Evolutionary conservation across 345 rosid genomes (phyloP).

Genomic region (Punica granatum): DNA sequence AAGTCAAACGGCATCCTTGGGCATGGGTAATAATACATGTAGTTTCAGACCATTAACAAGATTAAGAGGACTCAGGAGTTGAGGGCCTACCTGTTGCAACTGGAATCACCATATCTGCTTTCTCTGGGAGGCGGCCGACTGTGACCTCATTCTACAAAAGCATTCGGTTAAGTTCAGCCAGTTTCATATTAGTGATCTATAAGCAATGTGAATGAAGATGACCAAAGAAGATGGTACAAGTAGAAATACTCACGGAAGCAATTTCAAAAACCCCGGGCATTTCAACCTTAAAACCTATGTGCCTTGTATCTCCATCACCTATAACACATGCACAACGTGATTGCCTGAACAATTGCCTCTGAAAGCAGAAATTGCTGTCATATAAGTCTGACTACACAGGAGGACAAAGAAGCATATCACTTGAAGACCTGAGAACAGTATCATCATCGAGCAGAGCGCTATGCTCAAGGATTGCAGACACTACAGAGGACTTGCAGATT

Average conservation of each 20-base stretch:
- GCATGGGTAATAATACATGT: background rate
- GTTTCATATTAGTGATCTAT: background rate
- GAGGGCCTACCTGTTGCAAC: slow-evolving; percentile 67
- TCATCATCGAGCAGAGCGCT: background rate
- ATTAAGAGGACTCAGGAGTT: background rate
- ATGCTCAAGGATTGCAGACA: background rate
- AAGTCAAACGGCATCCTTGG: background rate
- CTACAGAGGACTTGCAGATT: background rate
- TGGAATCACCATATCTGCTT: slow-evolving; percentile 85
- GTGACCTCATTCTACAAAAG: slow-evolving; percentile 49
- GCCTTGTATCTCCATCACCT: slow-evolving; percentile 90
- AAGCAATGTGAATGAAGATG: background rate
- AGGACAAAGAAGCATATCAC: background rate
- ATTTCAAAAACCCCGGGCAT: slow-evolving; percentile 83
- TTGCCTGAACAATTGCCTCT: background rate
- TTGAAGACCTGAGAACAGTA: background rate
- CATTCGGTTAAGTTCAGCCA: background rate
- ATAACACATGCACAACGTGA: background rate
- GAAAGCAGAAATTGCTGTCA: background rate
- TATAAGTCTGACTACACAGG: background rate
- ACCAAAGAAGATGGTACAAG: background rate
- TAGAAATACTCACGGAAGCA: slow-evolving; percentile 40
- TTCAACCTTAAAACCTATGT: slow-evolving; percentile 64
- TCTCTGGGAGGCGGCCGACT: slow-evolving; percentile 67
- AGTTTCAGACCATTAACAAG: background rate